phyloP scores from a whole-genome alignment of 805 yeast genomes.

The Suhomyces vadensis region DNA sequence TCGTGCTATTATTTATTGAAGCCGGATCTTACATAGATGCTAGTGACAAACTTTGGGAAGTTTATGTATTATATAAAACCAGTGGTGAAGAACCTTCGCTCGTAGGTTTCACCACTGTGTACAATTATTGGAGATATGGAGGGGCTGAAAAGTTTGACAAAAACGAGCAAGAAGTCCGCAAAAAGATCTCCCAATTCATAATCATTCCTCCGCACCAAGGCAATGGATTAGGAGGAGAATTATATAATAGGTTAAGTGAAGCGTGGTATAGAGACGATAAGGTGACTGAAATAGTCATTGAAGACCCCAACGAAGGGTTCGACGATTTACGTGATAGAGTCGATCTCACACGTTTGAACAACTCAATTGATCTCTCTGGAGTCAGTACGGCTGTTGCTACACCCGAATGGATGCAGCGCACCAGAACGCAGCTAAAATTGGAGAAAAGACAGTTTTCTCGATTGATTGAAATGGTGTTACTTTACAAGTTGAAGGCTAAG shows the following conservation, averaged over 20 bases:
- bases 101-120: constrained; percentile 81
- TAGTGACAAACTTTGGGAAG: constrained; percentile 76
- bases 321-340: constrained; percentile 87
- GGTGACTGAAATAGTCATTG: constrained; percentile 78
- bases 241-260: constrained; percentile 59
- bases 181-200: constrained; percentile 84
- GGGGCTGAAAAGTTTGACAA: constrained; percentile 54
- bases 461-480: constrained; percentile 70
- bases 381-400: constrained; percentile 19
- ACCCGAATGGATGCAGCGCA: constrained; percentile 40
- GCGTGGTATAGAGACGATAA: constrained; percentile 53
- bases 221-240: constrained; percentile 63
- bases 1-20: constrained; percentile 83
- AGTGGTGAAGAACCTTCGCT: constrained; percentile 41
- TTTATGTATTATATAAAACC: constrained; percentile 54
- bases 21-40: constrained; percentile 89
- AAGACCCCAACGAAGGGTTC: constrained; percentile 91
- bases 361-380: constrained; percentile 19
- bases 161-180: constrained; percentile 44
- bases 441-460: constrained; percentile 79
- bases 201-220: constrained; percentile 84
- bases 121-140: constrained; percentile 77
- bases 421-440: constrained; percentile 51
- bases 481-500: constrained; percentile 38
- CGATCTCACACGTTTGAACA: constrained; percentile 52